Base-by-base conservation (phyloP, 2,329 filamentous ascomycete genomes). In the Thermoascus crustaceus region DNA sequence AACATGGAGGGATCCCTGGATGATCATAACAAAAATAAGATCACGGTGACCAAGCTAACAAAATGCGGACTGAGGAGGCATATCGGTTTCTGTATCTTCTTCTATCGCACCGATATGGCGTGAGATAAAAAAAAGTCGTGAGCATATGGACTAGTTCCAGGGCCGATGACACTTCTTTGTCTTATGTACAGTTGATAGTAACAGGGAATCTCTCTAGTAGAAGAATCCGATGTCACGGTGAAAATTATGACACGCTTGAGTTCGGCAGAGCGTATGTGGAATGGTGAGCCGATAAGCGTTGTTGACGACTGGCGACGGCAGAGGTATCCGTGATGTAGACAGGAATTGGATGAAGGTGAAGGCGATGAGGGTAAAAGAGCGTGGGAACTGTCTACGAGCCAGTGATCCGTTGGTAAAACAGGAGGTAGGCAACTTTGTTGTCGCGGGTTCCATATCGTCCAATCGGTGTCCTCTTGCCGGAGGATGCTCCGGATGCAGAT, bases 341-440 rank as follows among this genome's bases (percentile, higher is more conserved):
- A 17, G 21, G 22, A 7, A 27, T 26, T 7, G 19, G n/a, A 35
- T 19, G 31, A 30, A 13, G 20, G 17, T 11, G 17, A 27, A n/a
- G 29, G 25, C 17, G 34, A 22, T 11, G 26, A 18, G n/a, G 7
- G 17, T 11, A 14, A 11, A 22, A 13, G 8, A 8, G n/a, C n/a
- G 32, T 8, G 10, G 9, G 21, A n/a, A 26, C 16, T 14, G 9
- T 24, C 26, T 27, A 30, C 21, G 16, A 17, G 31, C 7, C 23
- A 34, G 21, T 38, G 26, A 91, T 75, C 52, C 78, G 78, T 67
- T 95, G 82, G 61, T 98, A 98, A 66, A 98, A 94, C 54, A 98
- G 67, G 47, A 98, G 77, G 64, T 98, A 98, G 3, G 91, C 91
- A 39, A 95, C 89, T 71, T 94, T 94, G 71, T 89, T 94, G 60